These are phyloP conservation scores for Didymella sp. DNA, from an alignment of 2,329 filamentous ascomycete genomes.

Conservation along the genomic window DNA sequence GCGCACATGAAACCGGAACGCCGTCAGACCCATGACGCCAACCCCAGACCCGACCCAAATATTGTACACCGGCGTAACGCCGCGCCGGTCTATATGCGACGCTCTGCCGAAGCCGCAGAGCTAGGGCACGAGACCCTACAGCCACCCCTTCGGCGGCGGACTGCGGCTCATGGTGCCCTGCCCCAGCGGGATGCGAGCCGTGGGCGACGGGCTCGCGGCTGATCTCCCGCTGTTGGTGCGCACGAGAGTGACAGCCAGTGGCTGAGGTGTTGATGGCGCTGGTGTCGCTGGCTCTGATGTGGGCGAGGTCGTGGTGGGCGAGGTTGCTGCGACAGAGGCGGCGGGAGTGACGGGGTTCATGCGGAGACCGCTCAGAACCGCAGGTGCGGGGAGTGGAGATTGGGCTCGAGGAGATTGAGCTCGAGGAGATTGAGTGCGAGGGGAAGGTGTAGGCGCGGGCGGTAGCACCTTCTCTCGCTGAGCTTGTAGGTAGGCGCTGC, in stretches of 20 bases:
- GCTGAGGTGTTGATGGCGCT: background rate
- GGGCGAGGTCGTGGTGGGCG: constrained; percentile 19
- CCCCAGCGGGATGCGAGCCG: constrained; percentile 43
- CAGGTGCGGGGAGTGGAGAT: constrained; percentile 11
- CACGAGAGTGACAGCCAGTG: constrained; percentile 7
- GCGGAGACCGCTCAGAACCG: constrained; percentile 38
- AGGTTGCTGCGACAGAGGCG: constrained; percentile 19
- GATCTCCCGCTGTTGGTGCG: constrained; percentile 26
- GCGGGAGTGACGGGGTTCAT: constrained; percentile 47
- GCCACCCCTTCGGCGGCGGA: constrained; percentile 44
- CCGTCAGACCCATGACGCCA: constrained; percentile 5
- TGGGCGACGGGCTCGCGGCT: constrained; percentile 33
- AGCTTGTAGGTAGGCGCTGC: constrained; percentile 41
- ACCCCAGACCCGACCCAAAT: background rate
- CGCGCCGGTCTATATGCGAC: background rate
- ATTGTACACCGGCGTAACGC: constrained; percentile 6
- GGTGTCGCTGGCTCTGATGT: constrained; percentile 20
- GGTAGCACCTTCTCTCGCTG: constrained; percentile 47
- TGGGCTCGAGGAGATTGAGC: background rate
- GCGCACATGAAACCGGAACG: constrained; percentile 14
- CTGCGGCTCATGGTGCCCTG: constrained; percentile 48
- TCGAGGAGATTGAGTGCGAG: background rate
- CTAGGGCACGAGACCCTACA: background rate
- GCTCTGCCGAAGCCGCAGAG: background rate
- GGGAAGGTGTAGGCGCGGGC: constrained; percentile 29